A percentile compares a stretch with the other conserved stretches of the same genome.
Evolutionary conservation across 257 asterid genomes (phyloP).

Genomic region (Apocynum venetum): DNA sequence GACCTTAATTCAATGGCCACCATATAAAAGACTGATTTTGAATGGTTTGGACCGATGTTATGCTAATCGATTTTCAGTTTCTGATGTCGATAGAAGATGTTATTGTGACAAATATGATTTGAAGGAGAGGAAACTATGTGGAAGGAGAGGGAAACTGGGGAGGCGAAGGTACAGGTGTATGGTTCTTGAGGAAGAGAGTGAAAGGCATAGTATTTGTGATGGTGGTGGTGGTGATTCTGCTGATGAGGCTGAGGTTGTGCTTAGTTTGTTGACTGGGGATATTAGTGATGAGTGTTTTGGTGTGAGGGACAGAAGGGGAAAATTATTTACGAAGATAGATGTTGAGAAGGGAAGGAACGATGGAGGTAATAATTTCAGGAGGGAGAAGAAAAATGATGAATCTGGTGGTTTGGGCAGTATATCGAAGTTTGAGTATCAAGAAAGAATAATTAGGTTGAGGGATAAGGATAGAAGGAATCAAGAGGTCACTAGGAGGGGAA

Average conservation of each 20-base stretch:
- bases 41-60: constrained; percentile 45
- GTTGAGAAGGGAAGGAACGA: constrained; percentile 37
- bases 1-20: constrained; percentile 61
- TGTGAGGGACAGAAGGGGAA: constrained; percentile 36
- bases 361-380: constrained; percentile 18
- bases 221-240: constrained; percentile 6
- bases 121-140: constrained; percentile 34
- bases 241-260: constrained; percentile 76
- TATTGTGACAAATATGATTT: constrained; percentile 31
- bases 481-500: constrained; percentile 32
- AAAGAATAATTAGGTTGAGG: constrained; percentile 24
- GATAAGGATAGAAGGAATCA: constrained; percentile 36
- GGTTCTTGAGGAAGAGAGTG: constrained; percentile 51
- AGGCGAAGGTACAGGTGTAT: constrained; percentile 32
- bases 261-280: constrained; percentile 69
- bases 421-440: constrained; percentile 28
- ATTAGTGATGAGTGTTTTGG: constrained; percentile 41
- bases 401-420: neutral
- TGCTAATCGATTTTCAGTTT: constrained; percentile 33
- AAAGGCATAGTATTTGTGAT: constrained; percentile 28
- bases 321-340: constrained; percentile 35
- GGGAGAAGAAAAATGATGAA: constrained; percentile 38
- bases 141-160: constrained; percentile 40
- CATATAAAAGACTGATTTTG: constrained; percentile 43
- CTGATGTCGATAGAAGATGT: constrained; percentile 36